These are phyloP conservation scores for Saccharomycopsis sp. DNA, from an alignment of 805 yeast species.

Conservation along the genomic window DNA sequence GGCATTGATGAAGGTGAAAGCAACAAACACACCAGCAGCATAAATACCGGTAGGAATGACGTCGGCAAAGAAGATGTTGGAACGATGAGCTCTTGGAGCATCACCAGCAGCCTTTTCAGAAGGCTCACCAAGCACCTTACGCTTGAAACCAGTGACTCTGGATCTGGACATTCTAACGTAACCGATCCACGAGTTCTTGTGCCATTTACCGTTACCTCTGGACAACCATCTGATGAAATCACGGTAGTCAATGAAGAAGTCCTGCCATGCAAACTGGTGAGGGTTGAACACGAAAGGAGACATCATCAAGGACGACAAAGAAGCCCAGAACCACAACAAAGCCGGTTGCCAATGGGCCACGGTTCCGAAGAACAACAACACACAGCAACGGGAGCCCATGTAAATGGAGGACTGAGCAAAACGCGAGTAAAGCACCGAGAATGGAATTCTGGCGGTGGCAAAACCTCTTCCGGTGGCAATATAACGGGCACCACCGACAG, in stretches of 20 bases:
- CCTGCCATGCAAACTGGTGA: conserved; percentile 63
- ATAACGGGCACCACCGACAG: conserved; percentile 89
- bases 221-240: conserved; percentile 68
- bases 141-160: conserved; percentile 85
- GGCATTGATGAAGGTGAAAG: conserved; percentile 76
- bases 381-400: conserved; percentile 61
- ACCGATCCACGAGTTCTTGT: conserved; percentile 72
- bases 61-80: conserved; percentile 76
- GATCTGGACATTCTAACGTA: conserved; percentile 74
- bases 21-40: conserved; percentile 61
- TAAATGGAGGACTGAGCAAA: conserved; percentile 75
- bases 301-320: conserved; percentile 55
- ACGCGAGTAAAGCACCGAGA: conserved; percentile 63
- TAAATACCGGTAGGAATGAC: conserved; percentile 64
- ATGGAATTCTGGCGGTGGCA: conserved; percentile 77
- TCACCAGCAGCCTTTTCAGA: conserved; percentile 65
- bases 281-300: conserved; percentile 77
- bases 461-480: conserved; percentile 92
- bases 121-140: conserved; percentile 56
- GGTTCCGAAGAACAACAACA: conserved; percentile 70
- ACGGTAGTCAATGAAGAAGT: conserved; percentile 64
- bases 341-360: conserved; percentile 78
- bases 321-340: conserved; percentile 67
- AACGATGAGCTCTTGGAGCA: conserved; percentile 67
- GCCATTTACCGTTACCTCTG: conserved; percentile 66